Evolutionary conservation across 2,329 filamentous ascomycete species (phyloP).

Genomic region (Alternaria triticimaculans): DNA sequence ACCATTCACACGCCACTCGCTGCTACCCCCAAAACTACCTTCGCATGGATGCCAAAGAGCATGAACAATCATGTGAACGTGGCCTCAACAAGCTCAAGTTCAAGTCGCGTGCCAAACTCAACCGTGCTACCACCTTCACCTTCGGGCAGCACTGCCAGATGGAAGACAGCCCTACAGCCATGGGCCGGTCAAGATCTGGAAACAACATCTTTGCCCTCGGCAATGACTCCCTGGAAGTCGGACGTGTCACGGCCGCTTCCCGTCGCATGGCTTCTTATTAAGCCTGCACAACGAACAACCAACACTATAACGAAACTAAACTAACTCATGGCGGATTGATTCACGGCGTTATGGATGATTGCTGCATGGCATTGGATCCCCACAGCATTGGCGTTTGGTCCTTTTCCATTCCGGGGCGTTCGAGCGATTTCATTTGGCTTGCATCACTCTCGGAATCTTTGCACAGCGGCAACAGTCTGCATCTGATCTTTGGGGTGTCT

Average conservation of each 20-base stretch:
- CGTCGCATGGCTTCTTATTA: slow-evolving; percentile 50
- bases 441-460: slow-evolving; percentile 33
- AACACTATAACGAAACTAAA: slow-evolving; percentile 42
- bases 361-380: slow-evolving; percentile 40
- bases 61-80: slow-evolving; percentile 90
- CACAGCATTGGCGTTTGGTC: slow-evolving; percentile 45
- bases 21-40: slow-evolving; percentile 97
- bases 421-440: slow-evolving; percentile 42
- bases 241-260: slow-evolving; percentile 35
- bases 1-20: slow-evolving; percentile 74
- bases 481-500: slow-evolving; percentile 26
- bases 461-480: slow-evolving; percentile 30
- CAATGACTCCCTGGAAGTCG: slow-evolving; percentile 39
- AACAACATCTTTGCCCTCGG: slow-evolving; percentile 39
- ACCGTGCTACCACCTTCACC: slow-evolving; percentile 90
- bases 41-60: slow-evolving; percentile 92
- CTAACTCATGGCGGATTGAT: slow-evolving; percentile 44
- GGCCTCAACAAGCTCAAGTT: slow-evolving; percentile 88
- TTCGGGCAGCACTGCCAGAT: slow-evolving; percentile 78
- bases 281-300: slow-evolving; percentile 28
- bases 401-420: slow-evolving; percentile 44
- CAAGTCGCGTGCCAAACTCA: slow-evolving; percentile 77
- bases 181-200: slow-evolving; percentile 42
- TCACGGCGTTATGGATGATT: slow-evolving; percentile 47
- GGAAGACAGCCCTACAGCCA: slow-evolving; percentile 67